phyloP scores from a whole-genome alignment of 768 basidiomycete genomes.

The Lactarius quietus region DNA sequence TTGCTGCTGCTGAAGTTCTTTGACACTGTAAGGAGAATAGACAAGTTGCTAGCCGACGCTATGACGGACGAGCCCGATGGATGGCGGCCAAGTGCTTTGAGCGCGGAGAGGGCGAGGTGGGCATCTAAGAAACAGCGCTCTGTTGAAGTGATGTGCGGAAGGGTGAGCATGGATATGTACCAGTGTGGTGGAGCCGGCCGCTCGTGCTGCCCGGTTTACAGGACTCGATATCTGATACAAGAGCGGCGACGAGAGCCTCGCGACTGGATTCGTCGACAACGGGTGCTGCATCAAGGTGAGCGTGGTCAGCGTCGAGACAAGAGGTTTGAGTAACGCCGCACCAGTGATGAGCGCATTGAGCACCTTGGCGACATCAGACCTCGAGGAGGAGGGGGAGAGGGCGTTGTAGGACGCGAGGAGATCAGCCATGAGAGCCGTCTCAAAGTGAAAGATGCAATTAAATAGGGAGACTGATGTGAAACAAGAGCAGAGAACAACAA shows the following conservation, averaged over 20 bases:
- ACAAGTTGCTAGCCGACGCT: conserved; percentile 51
- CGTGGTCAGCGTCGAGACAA: conserved; percentile 35
- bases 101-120: conserved; percentile 58
- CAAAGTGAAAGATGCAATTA: background rate
- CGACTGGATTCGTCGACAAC: conserved; percentile 9
- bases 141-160: background rate
- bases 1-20: conserved; percentile 50
- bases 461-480: conserved; percentile 1
- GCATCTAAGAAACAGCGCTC: conserved; percentile 47
- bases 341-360: conserved; percentile 52
- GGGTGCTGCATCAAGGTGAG: conserved; percentile 45
- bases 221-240: conserved; percentile 11
- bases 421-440: conserved; percentile 40
- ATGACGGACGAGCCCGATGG: conserved; percentile 64
- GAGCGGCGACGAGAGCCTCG: conserved; percentile 6
- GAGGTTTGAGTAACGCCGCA: conserved; percentile 30
- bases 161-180: conserved; percentile 5
- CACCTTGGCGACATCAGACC: conserved; percentile 41
- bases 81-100: conserved; percentile 74
- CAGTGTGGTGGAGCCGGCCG: conserved; percentile 18
- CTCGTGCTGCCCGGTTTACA: conserved; percentile 19
- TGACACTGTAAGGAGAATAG: conserved; percentile 50
- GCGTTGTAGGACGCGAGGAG: conserved; percentile 45
- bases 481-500: background rate
- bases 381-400: conserved; percentile 26